Conservation (phyloP, 1,284 basidiomycete genomes). For the Clitocybe nebularis region DNA sequence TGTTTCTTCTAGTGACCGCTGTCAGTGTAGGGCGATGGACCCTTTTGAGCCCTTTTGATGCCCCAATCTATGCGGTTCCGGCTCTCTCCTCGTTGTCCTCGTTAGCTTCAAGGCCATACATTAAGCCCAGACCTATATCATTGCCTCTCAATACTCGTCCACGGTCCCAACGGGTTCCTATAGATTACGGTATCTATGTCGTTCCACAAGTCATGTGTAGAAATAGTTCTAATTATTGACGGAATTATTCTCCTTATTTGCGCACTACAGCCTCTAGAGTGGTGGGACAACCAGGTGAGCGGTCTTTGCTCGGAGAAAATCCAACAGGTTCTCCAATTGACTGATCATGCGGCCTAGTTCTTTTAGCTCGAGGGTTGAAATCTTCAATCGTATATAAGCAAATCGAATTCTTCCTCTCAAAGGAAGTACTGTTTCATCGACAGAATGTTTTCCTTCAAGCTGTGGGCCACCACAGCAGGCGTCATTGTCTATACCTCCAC, state of each 20-base stretch:
- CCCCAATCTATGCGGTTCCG: no score
- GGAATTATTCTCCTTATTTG: conserved; percentile 12
- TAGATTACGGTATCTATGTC: conserved; percentile 1
- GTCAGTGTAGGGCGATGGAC: no score
- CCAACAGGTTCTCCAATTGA: background rate
- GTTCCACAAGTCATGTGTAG: conserved; percentile 10
- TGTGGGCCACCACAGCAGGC: conserved; percentile 10
- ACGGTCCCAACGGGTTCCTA: no score
- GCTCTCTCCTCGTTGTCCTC: no score
- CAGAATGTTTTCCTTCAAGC: conserved; percentile 7
- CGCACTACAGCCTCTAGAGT: conserved; percentile 2
- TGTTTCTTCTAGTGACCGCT: no score
- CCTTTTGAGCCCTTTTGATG: no score
- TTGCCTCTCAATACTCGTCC: no score
- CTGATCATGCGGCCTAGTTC: conserved; percentile 6
- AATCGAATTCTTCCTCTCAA: background rate
- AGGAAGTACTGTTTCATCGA: no score
- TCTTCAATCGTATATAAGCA: background rate
- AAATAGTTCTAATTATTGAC: conserved; percentile 12
- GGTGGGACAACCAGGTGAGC: conserved; percentile 1
- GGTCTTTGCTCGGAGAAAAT: conserved; percentile 17
- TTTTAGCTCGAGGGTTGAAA: background rate
- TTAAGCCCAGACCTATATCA: no score
- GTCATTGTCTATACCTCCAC: conserved; percentile 1
- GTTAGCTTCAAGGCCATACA: no score